These are phyloP conservation scores for Gastrolobium villosum DNA, from an alignment of 306 rosid species.

Conservation along the genomic window DNA sequence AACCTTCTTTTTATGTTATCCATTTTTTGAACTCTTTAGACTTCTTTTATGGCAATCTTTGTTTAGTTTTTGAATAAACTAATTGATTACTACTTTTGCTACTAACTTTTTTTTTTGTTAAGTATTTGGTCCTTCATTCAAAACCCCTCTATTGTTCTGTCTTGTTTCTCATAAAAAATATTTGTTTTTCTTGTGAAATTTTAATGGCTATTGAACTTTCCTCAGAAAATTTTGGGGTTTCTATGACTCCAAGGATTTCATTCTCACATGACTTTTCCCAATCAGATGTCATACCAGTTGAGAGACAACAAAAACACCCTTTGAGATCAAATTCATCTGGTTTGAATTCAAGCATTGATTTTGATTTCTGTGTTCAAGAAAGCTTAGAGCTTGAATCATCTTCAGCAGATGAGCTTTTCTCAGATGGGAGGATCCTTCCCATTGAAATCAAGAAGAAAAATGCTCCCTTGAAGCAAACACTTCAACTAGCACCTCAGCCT, in stretches of 20 bases:
- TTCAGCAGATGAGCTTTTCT: conserved; percentile 93
- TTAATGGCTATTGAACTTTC: conserved; percentile 69
- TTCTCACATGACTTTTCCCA: conserved; percentile 84
- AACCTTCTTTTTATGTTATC: conserved; percentile 12
- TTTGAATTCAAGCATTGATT: conserved; percentile 72
- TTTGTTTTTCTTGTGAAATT: background rate
- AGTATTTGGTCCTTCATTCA: background rate
- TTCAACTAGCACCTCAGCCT: conserved; percentile 37
- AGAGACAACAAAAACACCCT: conserved; percentile 59
- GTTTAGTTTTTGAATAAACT: conserved; percentile 40
- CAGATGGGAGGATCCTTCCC: conserved; percentile 75
- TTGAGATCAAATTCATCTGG: conserved; percentile 70
- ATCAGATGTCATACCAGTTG: conserved; percentile 68
- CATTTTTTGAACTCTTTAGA: conserved; percentile 10
- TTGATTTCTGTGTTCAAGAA: conserved; percentile 78
- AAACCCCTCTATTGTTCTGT: conserved; percentile 24
- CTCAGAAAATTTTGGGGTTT: conserved; percentile 63
- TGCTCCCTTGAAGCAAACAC: conserved; percentile 38
- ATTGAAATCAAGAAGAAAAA: conserved; percentile 70
- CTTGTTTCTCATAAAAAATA: background rate
- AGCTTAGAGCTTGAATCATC: conserved; percentile 73
- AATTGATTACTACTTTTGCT: conserved; percentile 8
- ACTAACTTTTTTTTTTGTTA: conserved; percentile 1
- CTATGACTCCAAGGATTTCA: conserved; percentile 80
- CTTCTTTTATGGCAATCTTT: conserved; percentile 35